These are phyloP conservation scores for Aspergillus niger DNA, from an alignment of 2,329 filamentous ascomycete species.

Conservation along the genomic window DNA sequence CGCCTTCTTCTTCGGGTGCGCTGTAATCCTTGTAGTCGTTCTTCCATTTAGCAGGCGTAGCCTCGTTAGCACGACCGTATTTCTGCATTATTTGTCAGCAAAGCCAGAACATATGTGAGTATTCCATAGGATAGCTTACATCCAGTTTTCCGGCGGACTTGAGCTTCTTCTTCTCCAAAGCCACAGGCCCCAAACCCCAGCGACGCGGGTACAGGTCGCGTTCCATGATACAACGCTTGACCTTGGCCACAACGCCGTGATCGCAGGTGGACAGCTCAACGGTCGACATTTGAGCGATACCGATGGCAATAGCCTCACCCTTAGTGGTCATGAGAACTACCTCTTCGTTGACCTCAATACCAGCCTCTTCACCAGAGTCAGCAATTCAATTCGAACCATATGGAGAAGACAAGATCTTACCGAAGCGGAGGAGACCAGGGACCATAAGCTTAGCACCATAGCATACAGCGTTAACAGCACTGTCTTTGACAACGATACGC, in stretches of 20 bases:
- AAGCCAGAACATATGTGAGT: not conserved
- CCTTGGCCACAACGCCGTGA: constrained; percentile 96
- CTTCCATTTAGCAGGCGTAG: constrained; percentile 91
- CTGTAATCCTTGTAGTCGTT: constrained; percentile 89
- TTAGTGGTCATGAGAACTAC: constrained; percentile 98
- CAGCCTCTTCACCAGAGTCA: constrained; percentile 63
- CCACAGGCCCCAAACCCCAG: constrained; percentile 94
- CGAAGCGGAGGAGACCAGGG: constrained; percentile 89
- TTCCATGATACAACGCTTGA: constrained; percentile 99
- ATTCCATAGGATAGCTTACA: constrained; percentile 46
- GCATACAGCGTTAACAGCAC: constrained; percentile 93
- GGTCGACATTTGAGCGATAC: constrained; percentile 96
- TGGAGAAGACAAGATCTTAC: constrained; percentile 50
- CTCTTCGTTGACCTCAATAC: constrained; percentile 93
- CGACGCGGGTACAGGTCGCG: constrained; percentile 93
- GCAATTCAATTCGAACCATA: not conserved
- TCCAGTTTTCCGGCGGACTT: constrained; percentile 97
- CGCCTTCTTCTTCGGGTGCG: constrained; percentile 48
- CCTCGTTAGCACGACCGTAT: constrained; percentile 88
- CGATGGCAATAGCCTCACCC: constrained; percentile 95
- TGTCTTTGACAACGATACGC: constrained; percentile 96
- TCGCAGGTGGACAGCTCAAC: constrained; percentile 96
- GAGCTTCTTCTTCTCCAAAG: constrained; percentile 98
- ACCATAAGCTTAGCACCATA: constrained; percentile 99
- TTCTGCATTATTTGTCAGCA: constrained; percentile 59